Evolutionary conservation across 345 rosid species (phyloP), one percentile per base, ranked within the genome.

Genomic region (Balakata baccata): DNA sequence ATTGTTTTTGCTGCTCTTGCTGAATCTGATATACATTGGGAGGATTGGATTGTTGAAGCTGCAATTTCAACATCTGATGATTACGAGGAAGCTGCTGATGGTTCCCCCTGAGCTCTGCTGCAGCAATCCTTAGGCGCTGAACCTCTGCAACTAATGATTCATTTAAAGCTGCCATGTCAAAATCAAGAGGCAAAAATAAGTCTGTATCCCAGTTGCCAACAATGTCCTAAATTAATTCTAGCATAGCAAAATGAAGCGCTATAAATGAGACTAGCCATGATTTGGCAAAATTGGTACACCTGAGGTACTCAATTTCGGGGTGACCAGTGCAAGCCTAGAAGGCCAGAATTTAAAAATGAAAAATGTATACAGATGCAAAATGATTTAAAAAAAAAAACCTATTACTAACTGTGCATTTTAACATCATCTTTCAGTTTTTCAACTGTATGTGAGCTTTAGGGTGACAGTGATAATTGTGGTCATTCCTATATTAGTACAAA

Each of bases 131-230:
- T 80, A 92, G 78, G 39, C 89, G 76, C 20, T 78, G 82, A 38
- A 93, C 86, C 80, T 93, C 95, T 0, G 81, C 88, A 5, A 75
- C 84, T 73, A 93, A 75, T 39, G 89, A 84, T 62, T 88, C 87
- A 3, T 81, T 85, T 45, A 89, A 89, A 51, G 86, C 95, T 91
- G 85, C 75, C 75, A 64, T 64, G 20, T 18, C 29, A 41, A 11
- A 10, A 6, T 17, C 7, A n/a, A 13, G 7, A 39, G 13, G 7
- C 1, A 37, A 10, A 17, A 0, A 29, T 64, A 7, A 64, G 43
- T 20, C 29, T 9, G 51, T 10, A 12, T 43, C 50, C 2, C 49
- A 34, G 16, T 14, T n/a, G 66, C 46, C 3, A 5, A 37, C 16
- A 1, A 62, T 7, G n/a, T 17, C 17, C 17, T n/a, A 25, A 4